Evolutionary conservation across 768 basidiomycete genomes (phyloP).

Genomic region (Symmetrospora coprosmae): DNA sequence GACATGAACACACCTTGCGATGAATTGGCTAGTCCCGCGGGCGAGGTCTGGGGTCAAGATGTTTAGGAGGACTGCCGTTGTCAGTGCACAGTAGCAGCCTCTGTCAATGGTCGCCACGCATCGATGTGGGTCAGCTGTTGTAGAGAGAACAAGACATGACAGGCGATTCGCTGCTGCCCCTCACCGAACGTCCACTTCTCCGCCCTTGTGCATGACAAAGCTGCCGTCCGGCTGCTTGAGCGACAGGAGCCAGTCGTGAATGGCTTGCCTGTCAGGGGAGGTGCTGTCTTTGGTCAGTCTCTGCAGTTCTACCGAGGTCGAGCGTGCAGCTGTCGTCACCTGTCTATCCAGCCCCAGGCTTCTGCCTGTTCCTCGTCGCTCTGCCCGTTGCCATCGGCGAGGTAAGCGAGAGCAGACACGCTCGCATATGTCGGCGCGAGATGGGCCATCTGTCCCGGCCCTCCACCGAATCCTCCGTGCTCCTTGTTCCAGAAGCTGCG

Average conservation of each 20-base stretch:
- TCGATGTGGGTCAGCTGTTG: not conserved
- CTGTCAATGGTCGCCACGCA: constrained; percentile 42
- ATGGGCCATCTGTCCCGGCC: constrained; percentile 75
- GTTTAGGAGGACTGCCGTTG: constrained; percentile 65
- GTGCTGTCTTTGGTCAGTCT: not conserved
- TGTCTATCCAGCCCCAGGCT: constrained; percentile 75
- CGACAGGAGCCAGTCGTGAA: constrained; percentile 80
- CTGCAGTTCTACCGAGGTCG: not conserved
- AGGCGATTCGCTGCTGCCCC: constrained; percentile 30
- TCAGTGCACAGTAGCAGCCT: constrained; percentile 86
- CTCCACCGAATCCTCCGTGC: constrained; percentile 80
- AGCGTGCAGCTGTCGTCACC: constrained; percentile 41
- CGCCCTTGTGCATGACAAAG: constrained; percentile 70
- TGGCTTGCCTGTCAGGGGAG: constrained; percentile 51
- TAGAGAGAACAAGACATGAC: not conserved
- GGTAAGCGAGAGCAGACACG: constrained; percentile 68
- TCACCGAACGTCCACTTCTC: constrained; percentile 86
- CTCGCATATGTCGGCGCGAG: constrained; percentile 79
- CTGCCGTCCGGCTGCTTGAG: constrained; percentile 86
- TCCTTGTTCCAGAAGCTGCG: constrained; percentile 61
- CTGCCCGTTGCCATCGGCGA: constrained; percentile 51
- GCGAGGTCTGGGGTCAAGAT: constrained; percentile 79
- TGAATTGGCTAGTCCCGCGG: constrained; percentile 56
- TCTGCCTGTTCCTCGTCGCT: constrained; percentile 36
- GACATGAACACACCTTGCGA: no score